A percentile compares a stretch with the other conserved stretches of the same genome.
Conservation (phyloP, 306 rosid species). For the Phaseolus lunatus region DNA sequence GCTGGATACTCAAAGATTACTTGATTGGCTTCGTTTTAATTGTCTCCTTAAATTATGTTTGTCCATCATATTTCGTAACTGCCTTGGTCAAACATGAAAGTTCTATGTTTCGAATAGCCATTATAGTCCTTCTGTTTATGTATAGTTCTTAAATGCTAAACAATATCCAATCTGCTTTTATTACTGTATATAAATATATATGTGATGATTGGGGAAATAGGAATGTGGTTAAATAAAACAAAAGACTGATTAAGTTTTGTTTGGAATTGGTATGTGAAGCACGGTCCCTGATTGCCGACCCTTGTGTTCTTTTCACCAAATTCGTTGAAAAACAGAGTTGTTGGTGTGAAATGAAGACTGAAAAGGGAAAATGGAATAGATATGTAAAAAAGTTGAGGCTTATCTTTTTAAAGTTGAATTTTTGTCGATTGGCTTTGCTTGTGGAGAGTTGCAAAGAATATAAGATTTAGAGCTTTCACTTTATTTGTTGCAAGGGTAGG, state of each 20-base stretch:
- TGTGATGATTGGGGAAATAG: background rate
- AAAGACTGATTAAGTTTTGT: slow-evolving; percentile 6
- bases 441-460: slow-evolving; percentile 90
- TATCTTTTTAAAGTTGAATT: slow-evolving; percentile 69
- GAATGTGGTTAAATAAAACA: slow-evolving; percentile 26
- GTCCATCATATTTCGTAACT: slow-evolving; percentile 2
- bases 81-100: slow-evolving; percentile 32
- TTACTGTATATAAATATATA: slow-evolving; percentile 6
- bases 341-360: slow-evolving; percentile 61
- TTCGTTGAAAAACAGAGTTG: slow-evolving; percentile 45
- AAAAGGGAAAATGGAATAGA: slow-evolving; percentile 48
- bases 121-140: slow-evolving; percentile 29
- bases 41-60: background rate
- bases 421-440: slow-evolving; percentile 86
- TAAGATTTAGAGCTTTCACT: slow-evolving; percentile 67
- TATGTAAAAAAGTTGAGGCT: slow-evolving; percentile 48
- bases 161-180: slow-evolving; percentile 36
- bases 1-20: slow-evolving; percentile 23
- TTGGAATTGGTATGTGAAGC: slow-evolving; percentile 38
- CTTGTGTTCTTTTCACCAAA: slow-evolving; percentile 46
- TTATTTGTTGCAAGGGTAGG: slow-evolving; percentile 64
- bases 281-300: slow-evolving; percentile 1
- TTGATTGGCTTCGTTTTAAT: background rate
- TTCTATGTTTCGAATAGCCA: slow-evolving; percentile 25
- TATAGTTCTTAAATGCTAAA: background rate